A percentile compares a stretch with the other conserved stretches of the same genome.
These are phyloP conservation scores for Fusarium dimerum DNA, from an alignment of 2,329 filamentous ascomycete genomes.

Conservation along the genomic window DNA sequence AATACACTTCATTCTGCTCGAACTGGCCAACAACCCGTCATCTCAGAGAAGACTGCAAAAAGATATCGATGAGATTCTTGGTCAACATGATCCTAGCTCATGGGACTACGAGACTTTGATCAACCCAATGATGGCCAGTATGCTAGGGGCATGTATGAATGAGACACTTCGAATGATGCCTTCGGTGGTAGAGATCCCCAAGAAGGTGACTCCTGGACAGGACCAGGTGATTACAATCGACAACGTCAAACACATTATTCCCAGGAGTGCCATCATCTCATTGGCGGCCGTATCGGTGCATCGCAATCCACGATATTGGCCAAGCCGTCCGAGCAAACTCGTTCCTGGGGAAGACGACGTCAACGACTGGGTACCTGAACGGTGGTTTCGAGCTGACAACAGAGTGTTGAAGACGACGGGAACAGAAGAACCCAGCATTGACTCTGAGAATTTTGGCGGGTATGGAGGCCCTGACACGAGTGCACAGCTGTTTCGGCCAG, in stretches of 20 bases:
- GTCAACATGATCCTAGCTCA: constrained; percentile 53
- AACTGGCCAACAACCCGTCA: constrained; percentile 65
- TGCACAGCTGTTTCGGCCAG: constrained; percentile 60
- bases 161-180: constrained; percentile 75
- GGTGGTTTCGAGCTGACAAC: constrained; percentile 60
- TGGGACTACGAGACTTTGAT: constrained; percentile 74
- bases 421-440: constrained; percentile 12
- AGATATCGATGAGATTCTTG: constrained; percentile 68
- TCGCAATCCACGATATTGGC: constrained; percentile 74
- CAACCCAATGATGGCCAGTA: constrained; percentile 65
- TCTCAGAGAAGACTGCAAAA: constrained; percentile 67
- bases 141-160: constrained; percentile 75
- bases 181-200: constrained; percentile 71
- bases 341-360: constrained; percentile 54
- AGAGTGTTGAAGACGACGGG: constrained; percentile 19
- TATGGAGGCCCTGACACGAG: constrained; percentile 63
- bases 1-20: constrained; percentile 69
- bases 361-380: constrained; percentile 69
- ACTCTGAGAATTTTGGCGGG: constrained; percentile 57
- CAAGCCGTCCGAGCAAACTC: constrained; percentile 49
- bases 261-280: constrained; percentile 55
- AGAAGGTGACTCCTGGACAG: constrained; percentile 51
- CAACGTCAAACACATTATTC: constrained; percentile 59
- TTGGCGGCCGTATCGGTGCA: constrained; percentile 60
- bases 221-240: constrained; percentile 61